These are phyloP conservation scores for Orbilia blumenaviensis DNA, from an alignment of 2,329 filamentous ascomycete species.

Conservation along the genomic window DNA sequence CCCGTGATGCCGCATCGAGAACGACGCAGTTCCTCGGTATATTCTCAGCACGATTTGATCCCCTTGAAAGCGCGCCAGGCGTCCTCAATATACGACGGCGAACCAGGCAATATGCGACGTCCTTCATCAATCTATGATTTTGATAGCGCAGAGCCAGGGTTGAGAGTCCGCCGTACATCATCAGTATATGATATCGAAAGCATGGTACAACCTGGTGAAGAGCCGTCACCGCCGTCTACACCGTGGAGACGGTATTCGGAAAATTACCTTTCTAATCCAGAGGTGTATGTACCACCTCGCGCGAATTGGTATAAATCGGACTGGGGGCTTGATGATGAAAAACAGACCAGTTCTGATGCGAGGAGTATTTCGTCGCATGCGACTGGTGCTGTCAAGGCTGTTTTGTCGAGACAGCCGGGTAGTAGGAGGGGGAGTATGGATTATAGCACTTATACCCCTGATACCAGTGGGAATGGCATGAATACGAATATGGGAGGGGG, in stretches of 20 bases:
- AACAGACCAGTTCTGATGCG: constrained; percentile 3
- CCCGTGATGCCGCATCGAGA: constrained; percentile 27
- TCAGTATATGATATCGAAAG: constrained; percentile 29
- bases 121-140: constrained; percentile 10
- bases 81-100: not conserved
- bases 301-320: constrained; percentile 45
- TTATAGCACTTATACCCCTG: not conserved
- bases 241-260: constrained; percentile 29
- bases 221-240: constrained; percentile 24
- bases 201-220: constrained; percentile 27
- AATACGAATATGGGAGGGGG: too few relatives aligned
- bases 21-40: constrained; percentile 26
- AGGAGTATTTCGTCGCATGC: constrained; percentile 31
- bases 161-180: constrained; percentile 16
- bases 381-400: constrained; percentile 15
- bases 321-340: constrained; percentile 28
- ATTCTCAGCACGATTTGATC: not conserved
- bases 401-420: constrained; percentile 14
- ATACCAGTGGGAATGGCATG: not conserved
- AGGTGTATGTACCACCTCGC: constrained; percentile 30
- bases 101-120: not conserved
- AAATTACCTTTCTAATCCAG: constrained; percentile 31
- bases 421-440: constrained; percentile 30
- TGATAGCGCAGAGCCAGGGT: not conserved
- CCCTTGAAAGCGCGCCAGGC: not conserved